Base-by-base conservation (phyloP, 1,139 yeast species). In the Sugiyamaella japonica region DNA sequence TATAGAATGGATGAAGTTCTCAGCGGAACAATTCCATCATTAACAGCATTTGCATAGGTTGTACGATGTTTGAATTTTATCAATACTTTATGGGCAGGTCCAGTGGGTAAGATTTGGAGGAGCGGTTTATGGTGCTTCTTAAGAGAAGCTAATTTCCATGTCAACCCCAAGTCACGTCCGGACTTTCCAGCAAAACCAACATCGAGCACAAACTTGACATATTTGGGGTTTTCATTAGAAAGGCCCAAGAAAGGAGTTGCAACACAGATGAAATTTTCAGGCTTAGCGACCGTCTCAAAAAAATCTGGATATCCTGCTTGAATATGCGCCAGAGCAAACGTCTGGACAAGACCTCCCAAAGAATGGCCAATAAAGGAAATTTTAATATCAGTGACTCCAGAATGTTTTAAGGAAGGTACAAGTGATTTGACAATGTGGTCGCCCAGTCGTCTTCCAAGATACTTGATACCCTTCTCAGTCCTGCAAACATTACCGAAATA, bases 301-400 rank as follows among this genome's bases (percentile, higher is more conserved):
- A 86, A 82, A 74, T 84, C 81, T 0, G 97, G 95, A 66, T 83
- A 83, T 59, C 82, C 84, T 50, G 80, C 77, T 47, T 83, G 80
- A 34, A 87, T 78, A 67, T 89, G 89, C 0, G 97, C 96, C 44
- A 93, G 80, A 1, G 98, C 95, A 75, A 89, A 93, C 0, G 95
- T 83, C 70, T 93, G 98, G 2, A 87, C 85, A 44, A 89, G 75
- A 0, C 99, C 99, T 32, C 99, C 99, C 32, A 93, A 73, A 0
- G 98, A 91, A 70, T 93, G 99, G 1, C 93, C 96, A 36, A 95
- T 76, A 63, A 93, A 91, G 1, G 98, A 90, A 2, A 93, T 84
- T 63, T 81, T 84, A 0, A 70, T 67, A 6, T 39, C 42, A 52
- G 17, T 65, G 8, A 41, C 50, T 8, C 43, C 44, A 4, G 38